Base-by-base conservation (phyloP, 192 early-diverging fungal genomes). In the Geosiphon pyriformis region DNA sequence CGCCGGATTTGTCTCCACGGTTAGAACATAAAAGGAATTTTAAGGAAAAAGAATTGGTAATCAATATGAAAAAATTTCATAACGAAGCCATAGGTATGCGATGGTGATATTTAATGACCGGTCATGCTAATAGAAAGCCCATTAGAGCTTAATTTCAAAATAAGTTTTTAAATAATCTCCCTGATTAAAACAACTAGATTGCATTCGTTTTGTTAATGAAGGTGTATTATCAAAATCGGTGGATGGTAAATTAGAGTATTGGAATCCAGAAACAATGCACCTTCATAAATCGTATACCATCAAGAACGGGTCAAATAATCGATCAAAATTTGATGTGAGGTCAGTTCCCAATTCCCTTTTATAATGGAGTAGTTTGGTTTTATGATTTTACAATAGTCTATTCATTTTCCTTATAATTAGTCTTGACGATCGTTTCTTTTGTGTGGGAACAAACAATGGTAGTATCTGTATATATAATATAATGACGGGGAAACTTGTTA, bases 171-270 rank as follows among this genome's bases (percentile, higher is more conserved):
- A n/a, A n/a, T n/a, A n/a, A n/a, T n/a, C n/a, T n/a, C n/a, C n/a
- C n/a, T n/a, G n/a, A n/a, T n/a, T n/a, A 33, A 34, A 32, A 30
- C 31, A 42, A 49, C 10, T 82, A 78, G 92, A 94, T 72, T 89
- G 85, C 46, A 87, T 92, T 31, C 79, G 83, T 31, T 90, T 83
- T 78, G 85, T 83, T 11, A 84, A 89, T 29, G 76, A 75, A 7
- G 81, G 81, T 63, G 72, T 91, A 2, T 56, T 94, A 1, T 82
- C 83, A 42, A 92, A 92, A 63, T 89, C 85, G 50, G 78, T 80
- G 27, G 82, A 90, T 69, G 91, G 91, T 17, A 80, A 85, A 29
- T 81, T 94, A 27, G 89, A 90, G 57, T 83, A 89, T 66, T 90
- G 90, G 88, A 80, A 92, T 70, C 66, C 85, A 27, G 71, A 77